Base-by-base conservation (phyloP, 805 yeast genomes). In the Saccharomycopsis javanensis region DNA sequence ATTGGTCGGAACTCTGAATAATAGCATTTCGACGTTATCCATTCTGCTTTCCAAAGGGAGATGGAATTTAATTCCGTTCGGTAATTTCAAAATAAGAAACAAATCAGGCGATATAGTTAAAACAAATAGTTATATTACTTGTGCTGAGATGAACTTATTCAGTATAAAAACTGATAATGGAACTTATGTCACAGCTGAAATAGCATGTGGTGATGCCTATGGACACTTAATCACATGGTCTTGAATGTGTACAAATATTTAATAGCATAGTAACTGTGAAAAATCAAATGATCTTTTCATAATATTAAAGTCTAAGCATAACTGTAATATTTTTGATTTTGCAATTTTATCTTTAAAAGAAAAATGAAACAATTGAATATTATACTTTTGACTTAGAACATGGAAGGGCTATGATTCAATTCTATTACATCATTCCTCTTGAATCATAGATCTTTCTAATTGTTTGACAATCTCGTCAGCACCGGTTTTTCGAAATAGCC, bases 401-500 rank as follows among this genome's bases (percentile, higher is more conserved):
- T n/a, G n/a, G n/a, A n/a, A n/a, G n/a, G n/a, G n/a, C n/a, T n/a
- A n/a, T n/a, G n/a, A n/a, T n/a, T n/a, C n/a, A n/a, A n/a, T n/a
- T n/a, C n/a, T n/a, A n/a, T n/a, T n/a, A n/a, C n/a, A n/a, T 30
- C 10, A 30, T 11, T 38, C 27, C 6, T 38, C 46, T 38, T 38
- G 28, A 10, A 20, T 3, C 28, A 42, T 42, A 20, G 48, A 42
- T 13, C 15, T 5, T 42, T 42, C 48, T 10, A 42, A 20, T 10
- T 42, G 28, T 23, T 20, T 8, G 1, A 42, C 48, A 10, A 42
- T 13, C 28, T 52, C 16, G 8, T 51, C 56, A 5, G 56, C 59
- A 2, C 51, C 56, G 6, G 77, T 77, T 59, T 71, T 71, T 63
- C 78, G 83, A 94, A 96, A 88, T 55, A 91, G 71, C 96, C 96